Evolutionary conservation across 345 rosid species (phyloP).

Genomic region (Dipteronia sinensis): DNA sequence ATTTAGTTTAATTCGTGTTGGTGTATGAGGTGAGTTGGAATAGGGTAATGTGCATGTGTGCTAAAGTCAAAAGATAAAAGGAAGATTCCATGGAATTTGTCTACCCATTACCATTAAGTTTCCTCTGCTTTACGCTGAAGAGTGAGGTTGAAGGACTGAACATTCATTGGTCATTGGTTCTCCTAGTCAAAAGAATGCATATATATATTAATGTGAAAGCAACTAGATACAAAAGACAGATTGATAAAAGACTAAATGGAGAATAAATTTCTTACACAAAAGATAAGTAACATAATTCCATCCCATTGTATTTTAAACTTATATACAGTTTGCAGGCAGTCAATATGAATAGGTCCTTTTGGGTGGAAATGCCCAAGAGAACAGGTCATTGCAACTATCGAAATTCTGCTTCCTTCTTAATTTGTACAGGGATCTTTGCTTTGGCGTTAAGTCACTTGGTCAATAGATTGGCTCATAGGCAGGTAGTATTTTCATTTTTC

Average conservation of each 20-base stretch:
- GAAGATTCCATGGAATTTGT: not conserved
- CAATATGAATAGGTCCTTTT: not conserved
- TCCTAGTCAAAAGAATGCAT: not conserved
- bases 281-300: not conserved
- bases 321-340: not conserved
- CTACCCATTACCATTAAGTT: not conserved
- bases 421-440: not conserved
- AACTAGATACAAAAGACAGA: not conserved
- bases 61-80: not conserved
- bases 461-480: not conserved
- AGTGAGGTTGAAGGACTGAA: not conserved
- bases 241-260: not conserved
- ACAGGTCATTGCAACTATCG: conserved; percentile 11
- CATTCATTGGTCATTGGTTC: not conserved
- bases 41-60: not conserved
- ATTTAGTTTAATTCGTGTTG: not conserved
- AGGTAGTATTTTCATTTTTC: not conserved
- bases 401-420: not conserved
- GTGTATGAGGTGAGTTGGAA: not conserved
- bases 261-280: not conserved
- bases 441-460: not conserved
- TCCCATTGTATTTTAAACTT: not conserved
- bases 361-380: conserved; percentile 19
- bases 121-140: not conserved
- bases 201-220: not conserved